Base-by-base conservation (phyloP, 2,329 filamentous ascomycete species). In the Fusarium ramigenum region DNA sequence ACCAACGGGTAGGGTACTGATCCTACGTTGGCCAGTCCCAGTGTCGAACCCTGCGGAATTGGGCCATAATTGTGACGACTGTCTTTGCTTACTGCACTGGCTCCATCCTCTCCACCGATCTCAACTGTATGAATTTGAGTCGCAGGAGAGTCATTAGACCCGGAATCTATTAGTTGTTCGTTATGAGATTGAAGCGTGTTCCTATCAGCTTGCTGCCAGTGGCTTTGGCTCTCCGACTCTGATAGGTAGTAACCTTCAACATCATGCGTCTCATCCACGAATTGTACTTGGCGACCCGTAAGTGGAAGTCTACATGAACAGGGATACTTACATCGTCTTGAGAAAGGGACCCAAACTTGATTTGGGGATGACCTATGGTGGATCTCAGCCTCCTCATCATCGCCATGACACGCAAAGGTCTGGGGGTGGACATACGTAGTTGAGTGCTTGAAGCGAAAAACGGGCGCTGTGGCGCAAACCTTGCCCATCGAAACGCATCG, bases 1-100 rank as follows among this genome's bases (percentile, higher is more conserved):
- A 60, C 58, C 9, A 78, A 68, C 2, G 77, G 77, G 18, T 78
- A 78, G 21, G 60, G 62, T 10, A 60, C 36, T 21, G 69, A 49
- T 30, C 59, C 69, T 23, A 62, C 37, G 16, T 36, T 60, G 36
- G 71, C 61, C 36, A 75, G 47, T 23, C 71, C 61, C 3, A 74
- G 47, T 5, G 53, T 44, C 10, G 63, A 64, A 18, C 63, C 30
- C 11, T 30, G n/a, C 2, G 63, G 63, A 18, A 66, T 28, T 9
- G 60, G 28, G 10, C 23, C 23, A 40, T 64, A 64, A 19, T 25
- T 19, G 3, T 39, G 62, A n/a, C 4, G 18, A 5, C 7, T 23
- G n/a, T 44, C 46, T 25, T 34, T 36, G 25, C 25, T 32, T 11
- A 4, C 14, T 34, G 40, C 40, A 34, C 25, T 44, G 14, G 7